A percentile compares a stretch with the other conserved stretches of the same genome.
Evolutionary conservation across 1,284 basidiomycete genomes (phyloP).

Genomic region (Tylopilus sp.): DNA sequence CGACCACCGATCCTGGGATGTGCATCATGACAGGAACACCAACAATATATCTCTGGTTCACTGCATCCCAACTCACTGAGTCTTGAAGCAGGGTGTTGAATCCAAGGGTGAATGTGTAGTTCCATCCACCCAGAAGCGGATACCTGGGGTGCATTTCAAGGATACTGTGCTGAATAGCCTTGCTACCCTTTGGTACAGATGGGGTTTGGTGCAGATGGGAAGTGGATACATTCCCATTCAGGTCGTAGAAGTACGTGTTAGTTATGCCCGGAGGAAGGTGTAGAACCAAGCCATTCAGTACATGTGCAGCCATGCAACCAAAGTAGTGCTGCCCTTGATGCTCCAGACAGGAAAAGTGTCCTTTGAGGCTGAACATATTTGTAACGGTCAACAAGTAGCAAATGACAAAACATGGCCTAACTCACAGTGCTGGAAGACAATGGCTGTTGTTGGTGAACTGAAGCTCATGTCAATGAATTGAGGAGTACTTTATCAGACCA

Average conservation of each 20-base stretch:
- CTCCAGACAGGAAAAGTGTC: constrained; percentile 92
- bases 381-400: constrained; percentile 7
- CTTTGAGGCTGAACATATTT: constrained; percentile 73
- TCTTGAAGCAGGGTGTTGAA: constrained; percentile 88
- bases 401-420: constrained; percentile 2
- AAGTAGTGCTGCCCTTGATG: constrained; percentile 80
- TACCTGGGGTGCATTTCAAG: constrained; percentile 90
- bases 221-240: constrained; percentile 96
- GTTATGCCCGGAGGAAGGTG: constrained; percentile 83
- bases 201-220: constrained; percentile 79
- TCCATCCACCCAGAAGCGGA: constrained; percentile 96
- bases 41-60: constrained; percentile 69
- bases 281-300: constrained; percentile 72
- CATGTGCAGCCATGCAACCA: constrained; percentile 69
- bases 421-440: no score
- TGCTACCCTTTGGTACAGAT: constrained; percentile 62
- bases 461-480: no score
- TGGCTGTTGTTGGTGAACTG: no score
- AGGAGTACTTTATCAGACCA: background rate
- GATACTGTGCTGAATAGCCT: constrained; percentile 61
- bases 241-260: constrained; percentile 87
- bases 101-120: constrained; percentile 92
- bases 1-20: constrained; percentile 80
- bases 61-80: constrained; percentile 67
- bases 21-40: constrained; percentile 88